phyloP scores from a whole-genome alignment of 2,329 filamentous ascomycete species.

The Fusarium buharicum region DNA sequence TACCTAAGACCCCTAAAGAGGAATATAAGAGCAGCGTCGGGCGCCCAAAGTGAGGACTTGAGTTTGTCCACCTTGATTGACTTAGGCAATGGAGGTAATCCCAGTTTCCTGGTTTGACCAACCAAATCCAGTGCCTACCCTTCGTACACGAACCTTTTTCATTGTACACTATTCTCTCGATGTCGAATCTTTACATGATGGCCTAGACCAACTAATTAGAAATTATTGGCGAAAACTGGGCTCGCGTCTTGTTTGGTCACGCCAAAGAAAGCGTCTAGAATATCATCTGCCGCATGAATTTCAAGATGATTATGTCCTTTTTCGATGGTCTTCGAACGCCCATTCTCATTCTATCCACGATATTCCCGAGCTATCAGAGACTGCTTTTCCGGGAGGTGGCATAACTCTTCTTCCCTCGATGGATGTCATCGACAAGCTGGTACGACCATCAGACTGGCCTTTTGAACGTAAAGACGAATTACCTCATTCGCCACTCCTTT shows the following conservation, averaged over 20 bases:
- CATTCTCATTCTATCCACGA: not conserved
- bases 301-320: conserved; percentile 1
- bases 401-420: conserved; percentile 4
- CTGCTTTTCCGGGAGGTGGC: not conserved
- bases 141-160: conserved; percentile 21
- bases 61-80: too few species aligned
- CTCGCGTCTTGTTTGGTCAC: not conserved
- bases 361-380: not conserved
- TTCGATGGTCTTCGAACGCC: conserved; percentile 4
- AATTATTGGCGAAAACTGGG: conserved; percentile 15
- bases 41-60: too few species aligned
- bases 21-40: too few species aligned
- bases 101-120: conserved; percentile 9
- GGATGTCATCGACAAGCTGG: not conserved
- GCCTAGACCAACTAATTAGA: conserved; percentile 4
- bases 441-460: conserved; percentile 9
- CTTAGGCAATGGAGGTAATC: conserved; percentile 7
- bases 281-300: conserved; percentile 14
- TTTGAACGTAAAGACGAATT: conserved; percentile 16
- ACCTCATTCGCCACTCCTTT: conserved; percentile 6
- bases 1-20: too few species aligned
- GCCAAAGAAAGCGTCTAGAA: not conserved
- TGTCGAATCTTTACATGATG: not conserved
- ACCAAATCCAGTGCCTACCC: not conserved
- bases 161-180: conserved; percentile 5